A percentile compares a stretch with the other conserved stretches of the same genome.
These are phyloP conservation scores for Avicennia marina DNA, from an alignment of 257 asterid species.

Conservation along the genomic window DNA sequence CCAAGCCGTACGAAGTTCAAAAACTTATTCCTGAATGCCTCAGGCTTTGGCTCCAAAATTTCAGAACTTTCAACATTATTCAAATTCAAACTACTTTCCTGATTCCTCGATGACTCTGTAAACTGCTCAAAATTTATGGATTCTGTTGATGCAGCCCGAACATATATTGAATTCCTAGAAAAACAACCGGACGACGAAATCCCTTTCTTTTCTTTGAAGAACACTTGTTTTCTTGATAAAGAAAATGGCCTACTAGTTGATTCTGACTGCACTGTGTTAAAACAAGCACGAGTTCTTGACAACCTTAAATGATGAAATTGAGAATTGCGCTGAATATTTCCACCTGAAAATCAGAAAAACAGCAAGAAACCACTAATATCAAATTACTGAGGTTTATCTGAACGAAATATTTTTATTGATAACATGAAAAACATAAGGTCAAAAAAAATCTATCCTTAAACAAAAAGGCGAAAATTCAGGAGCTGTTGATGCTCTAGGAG, in stretches of 20 bases:
- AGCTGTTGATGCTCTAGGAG: background rate
- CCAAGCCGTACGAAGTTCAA: conserved; percentile 64
- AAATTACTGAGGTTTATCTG: no score
- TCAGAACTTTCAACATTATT: conserved; percentile 17
- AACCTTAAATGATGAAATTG: conserved; percentile 20
- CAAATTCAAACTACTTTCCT: conserved; percentile 19
- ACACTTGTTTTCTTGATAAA: conserved; percentile 20
- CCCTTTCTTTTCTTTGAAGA: conserved; percentile 24
- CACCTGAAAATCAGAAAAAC: conserved; percentile 35
- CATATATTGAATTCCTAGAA: conserved; percentile 19
- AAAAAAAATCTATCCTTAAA: background rate
- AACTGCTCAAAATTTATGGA: conserved; percentile 40
- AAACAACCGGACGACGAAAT: no score
- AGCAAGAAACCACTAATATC: background rate
- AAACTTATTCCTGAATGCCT: conserved; percentile 63
- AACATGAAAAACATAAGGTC: background rate
- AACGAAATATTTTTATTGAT: background rate
- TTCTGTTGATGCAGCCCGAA: conserved; percentile 52
- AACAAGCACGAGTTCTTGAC: conserved; percentile 20
- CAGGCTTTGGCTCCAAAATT: conserved; percentile 28
- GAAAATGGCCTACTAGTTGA: conserved; percentile 24
- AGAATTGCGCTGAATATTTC: conserved; percentile 17
- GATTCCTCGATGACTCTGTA: conserved; percentile 26
- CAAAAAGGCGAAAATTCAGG: background rate
- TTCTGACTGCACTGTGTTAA: conserved; percentile 24